These are phyloP conservation scores for Leccinum longicurvipes DNA, from an alignment of 768 basidiomycete genomes.

Conservation along the genomic window DNA sequence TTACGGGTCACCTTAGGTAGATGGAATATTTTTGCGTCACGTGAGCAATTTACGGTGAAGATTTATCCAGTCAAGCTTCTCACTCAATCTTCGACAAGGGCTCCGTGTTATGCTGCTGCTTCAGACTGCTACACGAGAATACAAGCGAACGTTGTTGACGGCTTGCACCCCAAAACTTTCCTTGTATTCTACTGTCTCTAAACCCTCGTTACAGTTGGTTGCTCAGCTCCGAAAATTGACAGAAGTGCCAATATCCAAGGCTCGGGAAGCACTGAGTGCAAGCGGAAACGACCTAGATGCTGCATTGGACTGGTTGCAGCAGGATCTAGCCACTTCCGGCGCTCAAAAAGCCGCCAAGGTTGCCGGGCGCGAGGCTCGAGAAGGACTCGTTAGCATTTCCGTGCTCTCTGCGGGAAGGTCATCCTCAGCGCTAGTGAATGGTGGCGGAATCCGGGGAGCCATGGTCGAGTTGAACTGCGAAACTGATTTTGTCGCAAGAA, in stretches of 20 bases:
- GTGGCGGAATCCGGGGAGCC: slow-evolving; percentile 63
- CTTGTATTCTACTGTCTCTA: slow-evolving; percentile 54
- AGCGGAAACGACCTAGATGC: slow-evolving; percentile 68
- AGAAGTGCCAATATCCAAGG: slow-evolving; percentile 82
- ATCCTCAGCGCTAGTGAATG: slow-evolving; percentile 29
- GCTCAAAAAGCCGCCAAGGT: slow-evolving; percentile 83
- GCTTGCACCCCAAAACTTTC: background rate
- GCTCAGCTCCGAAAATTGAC: slow-evolving; percentile 80
- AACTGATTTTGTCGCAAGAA: slow-evolving; percentile 93
- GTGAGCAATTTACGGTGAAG: slow-evolving; percentile 5
- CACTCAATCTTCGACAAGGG: background rate
- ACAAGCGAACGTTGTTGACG: background rate
- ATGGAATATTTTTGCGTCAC: slow-evolving; percentile 14
- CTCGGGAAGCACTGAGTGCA: slow-evolving; percentile 78
- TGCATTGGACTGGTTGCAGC: slow-evolving; percentile 79
- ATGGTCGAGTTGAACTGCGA: slow-evolving; percentile 95
- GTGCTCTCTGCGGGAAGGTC: slow-evolving; percentile 64
- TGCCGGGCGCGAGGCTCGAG: slow-evolving; percentile 63
- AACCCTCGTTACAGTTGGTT: slow-evolving; percentile 72
- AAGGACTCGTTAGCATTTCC: slow-evolving; percentile 79
- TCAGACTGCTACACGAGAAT: slow-evolving; percentile 1
- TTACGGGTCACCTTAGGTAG: background rate
- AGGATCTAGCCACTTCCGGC: slow-evolving; percentile 68
- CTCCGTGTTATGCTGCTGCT: slow-evolving; percentile 14
- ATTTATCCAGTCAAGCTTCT: background rate